A percentile compares a stretch with the other conserved stretches of the same genome.
phyloP scores from a whole-genome alignment of 768 basidiomycete species.

The Xerocomellus amylosporus region DNA sequence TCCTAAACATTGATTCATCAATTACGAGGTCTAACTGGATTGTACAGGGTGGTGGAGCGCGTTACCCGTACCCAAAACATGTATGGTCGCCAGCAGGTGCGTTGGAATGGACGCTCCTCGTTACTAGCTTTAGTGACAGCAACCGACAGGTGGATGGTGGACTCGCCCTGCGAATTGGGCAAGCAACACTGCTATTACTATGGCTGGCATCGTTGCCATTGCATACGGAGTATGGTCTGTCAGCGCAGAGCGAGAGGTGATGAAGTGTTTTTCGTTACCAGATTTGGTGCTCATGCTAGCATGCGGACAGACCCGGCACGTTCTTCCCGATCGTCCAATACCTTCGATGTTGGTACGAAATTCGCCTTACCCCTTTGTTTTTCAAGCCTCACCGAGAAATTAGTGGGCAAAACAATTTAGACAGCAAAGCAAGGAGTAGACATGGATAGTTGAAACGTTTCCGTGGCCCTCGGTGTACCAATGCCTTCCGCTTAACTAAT shows the following conservation, averaged over 20 bases:
- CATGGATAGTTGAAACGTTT: constrained; percentile 2
- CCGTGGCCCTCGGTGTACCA: not conserved
- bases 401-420: constrained; percentile 55
- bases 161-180: constrained; percentile 87
- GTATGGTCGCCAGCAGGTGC: constrained; percentile 92
- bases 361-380: not conserved
- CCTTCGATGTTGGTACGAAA: constrained; percentile 73
- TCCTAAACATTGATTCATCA: not conserved
- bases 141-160: constrained; percentile 87
- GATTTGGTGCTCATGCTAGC: constrained; percentile 4
- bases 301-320: constrained; percentile 47
- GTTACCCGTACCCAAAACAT: constrained; percentile 92
- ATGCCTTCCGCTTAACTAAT: not conserved
- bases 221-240: constrained; percentile 68
- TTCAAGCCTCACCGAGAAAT: not conserved
- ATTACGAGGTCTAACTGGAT: not conserved
- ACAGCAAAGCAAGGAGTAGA: constrained; percentile 23
- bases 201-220: constrained; percentile 62
- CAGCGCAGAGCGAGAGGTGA: constrained; percentile 79
- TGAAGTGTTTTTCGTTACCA: not conserved
- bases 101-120: constrained; percentile 8
- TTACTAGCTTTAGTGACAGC: not conserved
- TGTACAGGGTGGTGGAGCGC: constrained; percentile 70
- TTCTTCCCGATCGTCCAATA: constrained; percentile 64
- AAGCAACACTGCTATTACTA: constrained; percentile 73